Evolutionary conservation across 2,329 filamentous ascomycete species (phyloP), one percentile per base, ranked within the genome.

Genomic region (Hysterium pulicare): DNA sequence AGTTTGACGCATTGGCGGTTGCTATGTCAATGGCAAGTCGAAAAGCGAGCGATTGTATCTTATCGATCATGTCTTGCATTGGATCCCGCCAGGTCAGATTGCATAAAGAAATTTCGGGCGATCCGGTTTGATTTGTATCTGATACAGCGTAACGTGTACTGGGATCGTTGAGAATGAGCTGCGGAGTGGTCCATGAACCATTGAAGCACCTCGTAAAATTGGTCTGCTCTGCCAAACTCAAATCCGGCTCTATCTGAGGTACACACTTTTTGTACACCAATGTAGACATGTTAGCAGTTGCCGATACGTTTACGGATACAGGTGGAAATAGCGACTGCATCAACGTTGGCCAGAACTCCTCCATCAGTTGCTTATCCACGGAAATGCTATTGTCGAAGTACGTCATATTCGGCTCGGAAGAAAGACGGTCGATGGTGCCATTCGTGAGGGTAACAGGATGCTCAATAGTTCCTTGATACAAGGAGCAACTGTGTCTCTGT

Each of bases 11-110:
- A 21, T 48, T 34, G 3, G 41, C n/a, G 7, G 35, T 42, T 2
- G 50, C 45, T 40, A 47, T 49, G 16, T 44, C 48, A 34, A 49
- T 15, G 5, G 50, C 47, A n/a, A 51, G 44, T 31, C 42, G 48
- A 39, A 53, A 51, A 3, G 44, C 48, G 33, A 53, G 48, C 15
- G 42, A 44, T 36, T 49, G 48, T 44, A 51, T 47, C n/a, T 31
- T 46, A 15, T 31, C 17, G n/a, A 53, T 22, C 26, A 53, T 46
- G 21, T 46, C 42, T 3, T 17, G 46, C 48, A 51, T 53, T 15
- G 48, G 48, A 21, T 53, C 45, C 16, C 37, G 34, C 48, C 48
- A 53, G n/a, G 44, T 44, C 11, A 49, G 33, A 11, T 44, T 40
- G 40, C 50, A 51, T 7, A 51, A 38, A 9, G 35, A 15, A n/a